Base-by-base conservation (phyloP, 2,329 filamentous ascomycete species). In the Neophaeococcomyces aloes region DNA sequence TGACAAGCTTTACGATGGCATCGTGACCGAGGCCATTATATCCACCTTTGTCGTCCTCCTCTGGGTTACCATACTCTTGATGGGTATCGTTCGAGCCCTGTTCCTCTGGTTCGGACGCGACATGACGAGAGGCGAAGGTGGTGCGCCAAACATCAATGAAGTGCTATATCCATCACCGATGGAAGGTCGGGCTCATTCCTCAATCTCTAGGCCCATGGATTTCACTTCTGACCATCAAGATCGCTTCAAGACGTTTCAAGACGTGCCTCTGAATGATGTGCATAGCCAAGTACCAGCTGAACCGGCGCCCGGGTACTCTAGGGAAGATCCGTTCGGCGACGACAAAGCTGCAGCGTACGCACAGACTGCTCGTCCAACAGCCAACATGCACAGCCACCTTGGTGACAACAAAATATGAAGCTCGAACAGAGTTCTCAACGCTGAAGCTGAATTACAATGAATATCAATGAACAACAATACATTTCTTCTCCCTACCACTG, bases 11-110 rank as follows among this genome's bases (percentile, higher is more conserved):
- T 68, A 76, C 56, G 73, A 74, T 44, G 77, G 72, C 51, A 78
- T 98, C 50, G 69, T 78, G 38, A 77, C 79, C 48, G 86, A 95
- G 63, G 80, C 83, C 1, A 75, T 94, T 51, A 87, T 96, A 53
- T 84, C 88, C 2, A 71, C 75, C 0, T 76, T 72, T 39, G 67
- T 98, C 3, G 64, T 95, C 10, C 66, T 85, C 3, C 65, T 94
- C 21, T 98, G 87, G 72, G 57, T 93, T 42, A 62, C 91, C 48
- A 74, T 94, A 46, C 76, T 86, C 3, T 69, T 95, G 29, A 71
- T 84, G 37, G 91, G 86, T 38, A 63, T 89, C 44, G 63, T 77
- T 37, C 77, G 86, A 47, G 80, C 81, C 21, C 62, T 79, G 45
- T 69, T 71, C 27, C 71, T 79, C 44, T 76, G 83, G 65, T 67